Conservation (phyloP, 2,329 filamentous ascomycete genomes). For the Sarocladium kiliense region DNA sequence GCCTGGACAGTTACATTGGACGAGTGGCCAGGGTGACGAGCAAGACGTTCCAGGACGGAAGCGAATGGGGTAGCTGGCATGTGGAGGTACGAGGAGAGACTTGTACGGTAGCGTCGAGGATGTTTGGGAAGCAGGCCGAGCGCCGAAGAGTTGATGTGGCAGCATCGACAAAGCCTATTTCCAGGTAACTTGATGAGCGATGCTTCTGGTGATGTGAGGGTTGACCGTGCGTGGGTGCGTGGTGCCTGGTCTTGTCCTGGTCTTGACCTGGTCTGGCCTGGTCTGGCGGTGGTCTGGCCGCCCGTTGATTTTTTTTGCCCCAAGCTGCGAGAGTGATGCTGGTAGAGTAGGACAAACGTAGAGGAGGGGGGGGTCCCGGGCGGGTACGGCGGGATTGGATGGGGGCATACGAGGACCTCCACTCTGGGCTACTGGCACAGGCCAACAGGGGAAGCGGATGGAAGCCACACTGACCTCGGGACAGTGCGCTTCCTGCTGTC, state of each 20-base stretch:
- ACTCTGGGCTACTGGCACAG: not conserved
- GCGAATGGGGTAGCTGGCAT: not conserved
- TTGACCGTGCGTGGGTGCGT: not conserved
- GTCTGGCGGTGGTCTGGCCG: not conserved
- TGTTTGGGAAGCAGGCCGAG: not conserved
- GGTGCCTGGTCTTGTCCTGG: constrained; percentile 7
- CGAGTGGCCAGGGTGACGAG: not conserved
- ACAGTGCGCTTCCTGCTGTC: not conserved
- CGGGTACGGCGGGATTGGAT: not conserved
- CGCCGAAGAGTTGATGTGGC: not conserved
- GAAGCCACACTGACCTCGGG: not conserved
- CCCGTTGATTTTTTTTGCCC: not conserved
- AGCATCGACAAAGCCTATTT: not conserved
- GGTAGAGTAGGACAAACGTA: not conserved
- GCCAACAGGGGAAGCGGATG: not conserved
- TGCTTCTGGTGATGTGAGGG: not conserved
- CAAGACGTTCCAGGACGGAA: not conserved
- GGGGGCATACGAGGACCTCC: constrained; percentile 5
- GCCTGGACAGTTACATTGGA: not conserved
- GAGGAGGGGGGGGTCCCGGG: not conserved
- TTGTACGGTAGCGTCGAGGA: not conserved
- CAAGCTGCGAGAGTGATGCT: not conserved
- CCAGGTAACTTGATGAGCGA: not conserved
- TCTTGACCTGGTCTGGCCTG: constrained; percentile 4
- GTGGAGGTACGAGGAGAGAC: not conserved